Conservation (phyloP, 225 moss, liverwort and hornwort genomes). For the Anthoceros angustus region DNA sequence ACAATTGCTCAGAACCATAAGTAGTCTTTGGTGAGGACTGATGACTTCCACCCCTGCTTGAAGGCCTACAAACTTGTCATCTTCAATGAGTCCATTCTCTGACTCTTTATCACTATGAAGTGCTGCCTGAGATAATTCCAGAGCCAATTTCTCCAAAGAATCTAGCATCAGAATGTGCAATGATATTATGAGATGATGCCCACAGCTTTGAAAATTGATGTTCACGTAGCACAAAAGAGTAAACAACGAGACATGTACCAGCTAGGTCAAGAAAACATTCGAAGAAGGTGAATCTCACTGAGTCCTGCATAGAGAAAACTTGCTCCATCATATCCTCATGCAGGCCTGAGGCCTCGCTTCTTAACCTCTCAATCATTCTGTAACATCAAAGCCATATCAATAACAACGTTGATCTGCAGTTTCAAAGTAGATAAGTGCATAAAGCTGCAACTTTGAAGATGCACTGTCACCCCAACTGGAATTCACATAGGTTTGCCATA, state of each 20-base stretch:
- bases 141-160: conserved; percentile 66
- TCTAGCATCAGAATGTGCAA: conserved; percentile 21
- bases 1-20: conserved; percentile 84
- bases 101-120: conserved; percentile 28
- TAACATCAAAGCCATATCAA: conserved; percentile 8
- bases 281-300: conserved; percentile 75
- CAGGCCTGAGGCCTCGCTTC: conserved; percentile 35
- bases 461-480: too few species aligned
- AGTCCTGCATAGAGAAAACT: conserved; percentile 85
- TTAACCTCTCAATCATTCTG: conserved; percentile 78
- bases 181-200: neutral
- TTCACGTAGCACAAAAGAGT: neutral
- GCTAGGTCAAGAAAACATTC: conserved; percentile 87
- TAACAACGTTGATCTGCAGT: neutral
- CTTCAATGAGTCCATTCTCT: conserved; percentile 24
- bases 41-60: conserved; percentile 73
- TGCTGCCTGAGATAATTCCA: conserved; percentile 48
- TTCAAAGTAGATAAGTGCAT: too few species aligned
- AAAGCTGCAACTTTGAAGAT: too few species aligned
- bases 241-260: conserved; percentile 21
- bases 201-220: too few species aligned
- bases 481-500: too few species aligned
- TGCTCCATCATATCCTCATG: conserved; percentile 62
- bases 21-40: conserved; percentile 66
- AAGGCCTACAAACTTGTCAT: conserved; percentile 55